These are phyloP conservation scores for Xylaria digitata DNA, from an alignment of 2,329 filamentous ascomycete genomes.

Conservation along the genomic window DNA sequence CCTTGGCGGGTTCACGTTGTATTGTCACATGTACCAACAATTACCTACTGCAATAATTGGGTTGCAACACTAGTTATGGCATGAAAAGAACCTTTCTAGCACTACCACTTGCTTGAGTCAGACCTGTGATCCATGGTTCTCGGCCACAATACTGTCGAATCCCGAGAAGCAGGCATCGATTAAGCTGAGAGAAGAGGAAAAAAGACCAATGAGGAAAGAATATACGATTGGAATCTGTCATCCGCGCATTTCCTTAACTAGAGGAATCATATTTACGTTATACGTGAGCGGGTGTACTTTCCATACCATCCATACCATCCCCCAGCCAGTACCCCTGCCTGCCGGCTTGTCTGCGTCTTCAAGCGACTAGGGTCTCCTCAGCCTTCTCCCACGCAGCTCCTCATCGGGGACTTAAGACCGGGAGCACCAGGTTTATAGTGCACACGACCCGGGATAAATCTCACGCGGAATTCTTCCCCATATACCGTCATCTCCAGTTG, in stretches of 20 bases:
- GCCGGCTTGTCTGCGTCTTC: slow-evolving; percentile 26
- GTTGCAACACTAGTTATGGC: slow-evolving; percentile 30
- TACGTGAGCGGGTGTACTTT: slow-evolving; percentile 11
- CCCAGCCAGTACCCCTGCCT: slow-evolving; percentile 31
- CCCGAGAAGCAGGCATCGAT: slow-evolving; percentile 29
- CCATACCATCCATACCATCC: background rate
- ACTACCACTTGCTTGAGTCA: background rate
- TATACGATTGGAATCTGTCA: slow-evolving; percentile 10
- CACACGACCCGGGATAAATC: slow-evolving; percentile 6
- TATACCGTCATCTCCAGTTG: slow-evolving; percentile 32
- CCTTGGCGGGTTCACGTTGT: slow-evolving; percentile 28
- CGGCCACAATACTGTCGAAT: slow-evolving; percentile 22
- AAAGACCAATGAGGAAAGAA: slow-evolving; percentile 35
- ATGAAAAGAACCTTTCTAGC: background rate
- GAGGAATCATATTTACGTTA: slow-evolving; percentile 11
- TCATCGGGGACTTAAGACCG: slow-evolving; percentile 18
- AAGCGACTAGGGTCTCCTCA: slow-evolving; percentile 35
- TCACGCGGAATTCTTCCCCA: slow-evolving; percentile 17
- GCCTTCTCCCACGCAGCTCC: slow-evolving; percentile 38
- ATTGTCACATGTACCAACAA: slow-evolving; percentile 8
- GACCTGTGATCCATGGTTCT: slow-evolving; percentile 25
- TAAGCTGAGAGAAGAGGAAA: slow-evolving; percentile 23
- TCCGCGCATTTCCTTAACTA: slow-evolving; percentile 21
- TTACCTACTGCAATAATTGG: background rate
- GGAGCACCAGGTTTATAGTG: slow-evolving; percentile 9